A percentile compares a stretch with the other conserved stretches of the same genome.
phyloP scores from a whole-genome alignment of 495 filamentous ascomycete genomes.

The Parmelia sp. region DNA sequence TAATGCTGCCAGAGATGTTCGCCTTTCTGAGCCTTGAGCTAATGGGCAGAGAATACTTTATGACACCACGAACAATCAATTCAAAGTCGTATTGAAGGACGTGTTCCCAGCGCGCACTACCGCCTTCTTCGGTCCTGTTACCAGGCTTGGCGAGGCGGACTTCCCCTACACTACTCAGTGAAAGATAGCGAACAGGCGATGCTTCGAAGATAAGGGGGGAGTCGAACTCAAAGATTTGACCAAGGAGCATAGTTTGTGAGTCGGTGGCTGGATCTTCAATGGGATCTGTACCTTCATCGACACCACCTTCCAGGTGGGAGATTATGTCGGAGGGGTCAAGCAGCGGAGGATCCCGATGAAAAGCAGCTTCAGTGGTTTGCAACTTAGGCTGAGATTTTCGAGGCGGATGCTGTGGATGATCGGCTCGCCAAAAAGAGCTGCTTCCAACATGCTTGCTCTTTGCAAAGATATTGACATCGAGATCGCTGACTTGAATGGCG shows the following conservation, averaged over 20 bases:
- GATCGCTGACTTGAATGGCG: slow-evolving; percentile 70
- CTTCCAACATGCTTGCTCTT: slow-evolving; percentile 79
- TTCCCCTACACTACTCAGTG: slow-evolving; percentile 67
- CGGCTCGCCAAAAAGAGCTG: slow-evolving; percentile 66
- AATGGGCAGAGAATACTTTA: slow-evolving; percentile 84
- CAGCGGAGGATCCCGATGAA: neutral
- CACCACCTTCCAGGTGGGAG: slow-evolving; percentile 31
- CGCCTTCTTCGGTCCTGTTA: slow-evolving; percentile 80
- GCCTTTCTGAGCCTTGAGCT: slow-evolving; percentile 57
- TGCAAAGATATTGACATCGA: slow-evolving; percentile 88
- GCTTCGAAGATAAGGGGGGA: slow-evolving; percentile 81
- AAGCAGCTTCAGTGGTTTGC: neutral
- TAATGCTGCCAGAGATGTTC: slow-evolving; percentile 46
- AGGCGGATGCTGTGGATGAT: slow-evolving; percentile 28
- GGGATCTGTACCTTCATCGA: slow-evolving; percentile 69
- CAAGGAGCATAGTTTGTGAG: slow-evolving; percentile 79
- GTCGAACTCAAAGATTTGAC: slow-evolving; percentile 79
- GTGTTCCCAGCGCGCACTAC: slow-evolving; percentile 83
- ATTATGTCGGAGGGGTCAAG: slow-evolving; percentile 6
- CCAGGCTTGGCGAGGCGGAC: slow-evolving; percentile 75
- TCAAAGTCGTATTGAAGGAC: slow-evolving; percentile 88
- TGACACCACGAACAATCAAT: slow-evolving; percentile 77
- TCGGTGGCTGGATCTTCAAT: slow-evolving; percentile 59
- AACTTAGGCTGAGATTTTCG: neutral
- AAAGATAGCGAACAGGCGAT: slow-evolving; percentile 65